Evolutionary conservation across 202 grass and related monocot genomes (phyloP).

Genomic region (Carex sylvatica): DNA sequence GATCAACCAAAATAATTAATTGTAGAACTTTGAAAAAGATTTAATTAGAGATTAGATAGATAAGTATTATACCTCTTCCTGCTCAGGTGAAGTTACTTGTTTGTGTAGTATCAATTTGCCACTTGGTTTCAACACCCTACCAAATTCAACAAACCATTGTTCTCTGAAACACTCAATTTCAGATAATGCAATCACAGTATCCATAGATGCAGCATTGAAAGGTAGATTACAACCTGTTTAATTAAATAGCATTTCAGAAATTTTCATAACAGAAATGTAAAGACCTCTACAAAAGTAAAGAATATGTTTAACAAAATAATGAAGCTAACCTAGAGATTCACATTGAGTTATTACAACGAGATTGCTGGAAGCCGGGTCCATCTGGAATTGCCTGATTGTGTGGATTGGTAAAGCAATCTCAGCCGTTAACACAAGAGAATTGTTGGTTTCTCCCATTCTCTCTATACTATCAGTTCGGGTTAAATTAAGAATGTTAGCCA

Average conservation of each 20-base stretch:
- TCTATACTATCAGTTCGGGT: not conserved
- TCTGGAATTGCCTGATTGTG: not conserved
- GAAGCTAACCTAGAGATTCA: slow-evolving; percentile 29
- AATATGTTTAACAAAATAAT: not conserved
- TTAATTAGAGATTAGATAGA: not conserved
- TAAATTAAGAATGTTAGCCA: not conserved
- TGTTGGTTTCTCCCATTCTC: slow-evolving; percentile 25
- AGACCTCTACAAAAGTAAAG: not conserved
- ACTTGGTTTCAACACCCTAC: slow-evolving; percentile 33
- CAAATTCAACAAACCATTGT: slow-evolving; percentile 28
- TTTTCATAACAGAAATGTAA: not conserved
- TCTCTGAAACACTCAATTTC: not conserved
- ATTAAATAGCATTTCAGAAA: not conserved
- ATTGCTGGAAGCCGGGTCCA: not conserved
- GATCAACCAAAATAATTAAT: not conserved
- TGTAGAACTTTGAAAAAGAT: not conserved
- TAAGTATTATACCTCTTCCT: slow-evolving; percentile 21
- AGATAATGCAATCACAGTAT: slow-evolving; percentile 22
- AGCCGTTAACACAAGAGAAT: slow-evolving; percentile 20
- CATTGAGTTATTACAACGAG: slow-evolving; percentile 24
- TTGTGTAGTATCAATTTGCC: slow-evolving; percentile 25
- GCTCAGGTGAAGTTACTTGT: not conserved
- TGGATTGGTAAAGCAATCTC: slow-evolving; percentile 19
- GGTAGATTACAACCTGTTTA: slow-evolving; percentile 17
- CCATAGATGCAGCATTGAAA: slow-evolving; percentile 7